Evolutionary conservation across 495 filamentous ascomycete genomes (phyloP).

Genomic region (Aspergillus leporis): DNA sequence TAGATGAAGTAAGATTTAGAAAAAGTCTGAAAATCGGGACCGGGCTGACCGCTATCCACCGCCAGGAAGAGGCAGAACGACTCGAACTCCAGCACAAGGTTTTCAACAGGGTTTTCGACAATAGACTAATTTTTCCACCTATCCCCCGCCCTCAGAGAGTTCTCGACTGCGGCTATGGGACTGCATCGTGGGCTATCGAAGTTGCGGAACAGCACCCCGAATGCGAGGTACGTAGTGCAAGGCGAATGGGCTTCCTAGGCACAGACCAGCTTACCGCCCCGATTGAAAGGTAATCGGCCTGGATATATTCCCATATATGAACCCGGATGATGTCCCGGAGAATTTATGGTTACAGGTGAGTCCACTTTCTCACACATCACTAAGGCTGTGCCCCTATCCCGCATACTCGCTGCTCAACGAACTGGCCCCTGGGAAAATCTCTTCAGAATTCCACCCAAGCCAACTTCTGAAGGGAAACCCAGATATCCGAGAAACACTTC

Average conservation of each 20-base stretch:
- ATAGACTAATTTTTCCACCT: slow-evolving; percentile 77
- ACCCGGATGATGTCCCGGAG: slow-evolving; percentile 64
- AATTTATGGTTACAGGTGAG: slow-evolving; percentile 72
- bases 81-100: slow-evolving; percentile 70
- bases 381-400: background rate
- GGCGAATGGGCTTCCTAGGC: background rate
- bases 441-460: background rate
- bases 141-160: slow-evolving; percentile 62
- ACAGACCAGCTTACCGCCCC: slow-evolving; percentile 20
- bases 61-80: slow-evolving; percentile 78
- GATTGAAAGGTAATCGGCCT: slow-evolving; percentile 70
- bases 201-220: slow-evolving; percentile 66
- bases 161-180: slow-evolving; percentile 77
- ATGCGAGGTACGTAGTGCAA: slow-evolving; percentile 62
- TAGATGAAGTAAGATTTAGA: slow-evolving; percentile 74
- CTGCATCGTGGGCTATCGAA: slow-evolving; percentile 61
- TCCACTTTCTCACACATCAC: background rate
- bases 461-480: background rate
- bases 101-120: slow-evolving; percentile 72
- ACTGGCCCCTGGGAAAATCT: background rate
- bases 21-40: background rate
- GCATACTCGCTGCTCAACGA: background rate
- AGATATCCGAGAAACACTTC: background rate
- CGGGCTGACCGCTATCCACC: slow-evolving; percentile 17
- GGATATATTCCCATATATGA: slow-evolving; percentile 76